These are phyloP conservation scores for Verticillium longisporum DNA, from an alignment of 2,329 filamentous ascomycete species.

Conservation along the genomic window DNA sequence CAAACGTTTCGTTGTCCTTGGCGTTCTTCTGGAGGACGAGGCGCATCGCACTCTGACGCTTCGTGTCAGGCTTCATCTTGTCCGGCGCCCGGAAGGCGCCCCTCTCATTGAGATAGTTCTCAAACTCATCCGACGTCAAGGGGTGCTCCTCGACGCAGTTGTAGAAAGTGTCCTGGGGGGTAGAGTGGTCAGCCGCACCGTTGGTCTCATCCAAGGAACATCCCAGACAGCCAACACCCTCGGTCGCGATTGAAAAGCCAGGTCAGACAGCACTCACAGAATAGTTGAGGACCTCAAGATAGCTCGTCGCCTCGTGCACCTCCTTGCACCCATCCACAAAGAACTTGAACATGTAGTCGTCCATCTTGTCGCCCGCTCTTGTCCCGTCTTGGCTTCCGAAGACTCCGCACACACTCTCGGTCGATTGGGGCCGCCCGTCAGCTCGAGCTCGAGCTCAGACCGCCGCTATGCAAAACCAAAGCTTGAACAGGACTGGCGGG, in stretches of 20 bases:
- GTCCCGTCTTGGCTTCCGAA: not conserved
- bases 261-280: constrained; percentile 32
- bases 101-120: constrained; percentile 45
- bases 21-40: constrained; percentile 53
- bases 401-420: not conserved
- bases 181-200: not conserved
- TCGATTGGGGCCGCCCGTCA: not conserved
- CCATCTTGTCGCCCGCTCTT: constrained; percentile 32
- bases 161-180: constrained; percentile 37
- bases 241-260: not conserved
- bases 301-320: constrained; percentile 45
- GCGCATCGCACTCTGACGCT: constrained; percentile 43
- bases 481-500: not conserved
- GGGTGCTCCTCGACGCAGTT: constrained; percentile 45
- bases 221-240: not conserved
- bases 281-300: constrained; percentile 54
- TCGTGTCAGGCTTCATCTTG: constrained; percentile 32
- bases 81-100: constrained; percentile 44
- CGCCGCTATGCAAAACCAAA: not conserved
- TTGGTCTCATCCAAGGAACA: not conserved
- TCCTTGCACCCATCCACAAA: constrained; percentile 40
- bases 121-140: constrained; percentile 47
- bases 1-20: constrained; percentile 50
- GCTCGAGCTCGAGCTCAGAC: not conserved
- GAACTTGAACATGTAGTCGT: constrained; percentile 49